These are phyloP conservation scores for Penicillium fuscoglaucum DNA, from an alignment of 2,329 filamentous ascomycete genomes.

Conservation along the genomic window DNA sequence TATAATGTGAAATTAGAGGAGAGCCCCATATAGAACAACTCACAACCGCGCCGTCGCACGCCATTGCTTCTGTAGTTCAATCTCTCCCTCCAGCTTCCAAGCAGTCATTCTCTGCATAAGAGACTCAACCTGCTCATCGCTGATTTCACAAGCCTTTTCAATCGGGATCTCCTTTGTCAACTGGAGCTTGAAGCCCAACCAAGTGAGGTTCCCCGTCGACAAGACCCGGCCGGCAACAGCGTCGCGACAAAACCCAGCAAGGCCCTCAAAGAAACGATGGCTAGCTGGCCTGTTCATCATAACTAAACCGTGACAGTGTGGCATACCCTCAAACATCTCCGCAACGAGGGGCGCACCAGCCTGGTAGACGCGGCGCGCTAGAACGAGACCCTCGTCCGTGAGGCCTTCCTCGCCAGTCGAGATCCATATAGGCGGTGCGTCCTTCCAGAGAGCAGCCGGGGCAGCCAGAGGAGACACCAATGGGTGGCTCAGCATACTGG, in stretches of 20 bases:
- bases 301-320: conserved; percentile 57
- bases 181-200: conserved; percentile 32
- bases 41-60: conserved; percentile 35
- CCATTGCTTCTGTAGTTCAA: conserved; percentile 34
- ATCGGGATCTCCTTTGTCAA: conserved; percentile 33
- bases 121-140: conserved; percentile 40
- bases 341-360: conserved; percentile 40
- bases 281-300: conserved; percentile 51
- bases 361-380: conserved; percentile 43
- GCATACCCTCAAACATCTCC: conserved; percentile 49
- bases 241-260: conserved; percentile 55
- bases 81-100: conserved; percentile 40
- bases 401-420: conserved; percentile 45
- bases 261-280: conserved; percentile 55
- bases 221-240: conserved; percentile 32
- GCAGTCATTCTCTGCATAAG: conserved; percentile 29
- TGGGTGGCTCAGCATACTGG: conserved; percentile 41
- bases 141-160: conserved; percentile 35
- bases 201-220: conserved; percentile 33
- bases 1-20: neutral
- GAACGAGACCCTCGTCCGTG: conserved; percentile 42
- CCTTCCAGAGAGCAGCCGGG: conserved; percentile 41
- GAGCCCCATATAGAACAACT: neutral
- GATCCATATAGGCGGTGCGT: conserved; percentile 44
- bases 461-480: conserved; percentile 44